Evolutionary conservation across 2,329 filamentous ascomycete species (phyloP).

Genomic region (Aspergillus sp.): DNA sequence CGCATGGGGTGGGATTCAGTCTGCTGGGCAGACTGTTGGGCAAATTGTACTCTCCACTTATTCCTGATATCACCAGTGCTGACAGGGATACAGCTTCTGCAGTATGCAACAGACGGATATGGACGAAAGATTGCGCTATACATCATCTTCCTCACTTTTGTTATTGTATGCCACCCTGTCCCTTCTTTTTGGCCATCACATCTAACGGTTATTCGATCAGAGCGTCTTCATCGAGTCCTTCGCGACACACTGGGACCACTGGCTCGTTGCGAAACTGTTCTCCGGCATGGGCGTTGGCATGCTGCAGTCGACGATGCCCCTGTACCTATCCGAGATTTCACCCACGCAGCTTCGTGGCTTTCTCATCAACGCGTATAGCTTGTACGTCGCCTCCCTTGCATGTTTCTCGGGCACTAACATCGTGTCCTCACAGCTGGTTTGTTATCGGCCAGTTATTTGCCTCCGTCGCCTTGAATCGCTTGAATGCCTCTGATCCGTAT

Average conservation of each 20-base stretch:
- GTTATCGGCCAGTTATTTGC: conserved; percentile 46
- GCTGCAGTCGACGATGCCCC: conserved; percentile 43
- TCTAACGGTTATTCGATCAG: not conserved
- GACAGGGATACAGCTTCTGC: conserved; percentile 24
- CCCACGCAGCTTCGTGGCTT: conserved; percentile 44
- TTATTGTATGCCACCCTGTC: conserved; percentile 17
- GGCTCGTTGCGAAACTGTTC: conserved; percentile 38
- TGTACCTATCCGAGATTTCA: conserved; percentile 45
- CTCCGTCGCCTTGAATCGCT: conserved; percentile 40
- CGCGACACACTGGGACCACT: conserved; percentile 40
- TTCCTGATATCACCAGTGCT: not conserved
- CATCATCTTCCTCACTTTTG: conserved; percentile 36
- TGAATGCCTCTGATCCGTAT: conserved; percentile 31
- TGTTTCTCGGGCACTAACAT: not conserved
- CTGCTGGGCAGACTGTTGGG: conserved; percentile 40
- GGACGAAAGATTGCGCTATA: conserved; percentile 39
- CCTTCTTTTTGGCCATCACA: not conserved
- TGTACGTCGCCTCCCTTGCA: conserved; percentile 23
- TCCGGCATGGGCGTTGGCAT: conserved; percentile 46
- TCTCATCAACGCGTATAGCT: conserved; percentile 42
- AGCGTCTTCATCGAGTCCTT: conserved; percentile 42
- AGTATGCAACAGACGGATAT: conserved; percentile 36
- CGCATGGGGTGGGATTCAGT: conserved; percentile 43
- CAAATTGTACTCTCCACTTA: conserved; percentile 32
- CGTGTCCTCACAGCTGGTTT: conserved; percentile 37